Evolutionary conservation across 2,329 filamentous ascomycete species (phyloP).

Genomic region (Aaosphaeria arxii): DNA sequence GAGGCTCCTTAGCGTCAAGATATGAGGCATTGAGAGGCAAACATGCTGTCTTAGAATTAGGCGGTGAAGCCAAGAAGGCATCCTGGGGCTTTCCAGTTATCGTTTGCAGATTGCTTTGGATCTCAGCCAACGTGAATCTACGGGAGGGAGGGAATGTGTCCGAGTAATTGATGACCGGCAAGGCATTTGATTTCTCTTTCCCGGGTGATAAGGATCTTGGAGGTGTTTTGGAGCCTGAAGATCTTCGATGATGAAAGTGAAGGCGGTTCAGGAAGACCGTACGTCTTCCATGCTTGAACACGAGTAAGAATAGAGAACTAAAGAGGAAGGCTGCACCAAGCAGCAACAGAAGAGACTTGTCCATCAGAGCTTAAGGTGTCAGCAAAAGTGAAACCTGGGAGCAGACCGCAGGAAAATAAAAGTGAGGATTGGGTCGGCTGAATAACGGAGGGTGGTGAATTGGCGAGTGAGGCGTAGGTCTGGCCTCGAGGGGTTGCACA

Average conservation of each 20-base stretch:
- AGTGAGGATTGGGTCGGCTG: not conserved
- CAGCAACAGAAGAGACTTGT: conserved; percentile 17
- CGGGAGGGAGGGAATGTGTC: conserved; percentile 53
- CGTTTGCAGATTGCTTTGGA: conserved; percentile 19
- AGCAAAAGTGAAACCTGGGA: not conserved
- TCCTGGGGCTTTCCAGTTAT: conserved; percentile 23
- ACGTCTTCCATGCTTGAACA: conserved; percentile 34
- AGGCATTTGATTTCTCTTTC: conserved; percentile 35
- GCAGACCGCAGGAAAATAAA: not conserved
- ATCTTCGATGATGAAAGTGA: conserved; percentile 37
- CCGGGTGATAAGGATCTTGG: conserved; percentile 52
- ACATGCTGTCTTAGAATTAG: conserved; percentile 19
- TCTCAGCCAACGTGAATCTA: conserved; percentile 43
- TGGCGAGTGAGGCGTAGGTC: conserved; percentile 10
- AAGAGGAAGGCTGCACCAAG: conserved; percentile 30
- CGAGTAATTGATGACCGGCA: conserved; percentile 39
- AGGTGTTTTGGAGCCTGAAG: conserved; percentile 52
- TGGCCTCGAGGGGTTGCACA: conserved; percentile 15
- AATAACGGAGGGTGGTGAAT: not conserved
- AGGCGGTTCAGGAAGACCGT: conserved; percentile 41
- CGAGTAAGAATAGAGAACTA: conserved; percentile 22
- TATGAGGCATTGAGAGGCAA: conserved; percentile 25
- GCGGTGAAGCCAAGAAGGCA: conserved; percentile 15
- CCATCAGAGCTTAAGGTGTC: conserved; percentile 9
- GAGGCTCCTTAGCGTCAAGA: conserved; percentile 19